These are phyloP conservation scores for Neurospora sp. DNA, from an alignment of 495 filamentous ascomycete genomes.

Conservation along the genomic window DNA sequence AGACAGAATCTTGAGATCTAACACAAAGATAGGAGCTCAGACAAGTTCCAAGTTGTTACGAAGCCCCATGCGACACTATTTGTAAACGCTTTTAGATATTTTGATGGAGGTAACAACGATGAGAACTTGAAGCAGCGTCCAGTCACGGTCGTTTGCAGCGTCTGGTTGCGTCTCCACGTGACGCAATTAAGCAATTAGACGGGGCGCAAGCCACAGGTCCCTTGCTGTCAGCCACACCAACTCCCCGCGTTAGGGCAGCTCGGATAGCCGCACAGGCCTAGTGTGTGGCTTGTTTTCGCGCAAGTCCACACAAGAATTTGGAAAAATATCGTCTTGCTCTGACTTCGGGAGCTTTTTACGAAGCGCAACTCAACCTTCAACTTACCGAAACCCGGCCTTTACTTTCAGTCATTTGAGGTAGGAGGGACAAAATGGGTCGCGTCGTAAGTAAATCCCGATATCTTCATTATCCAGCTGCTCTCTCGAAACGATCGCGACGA, in stretches of 20 bases:
- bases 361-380: conserved; percentile 20
- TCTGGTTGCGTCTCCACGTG: background rate
- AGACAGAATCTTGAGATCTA: background rate
- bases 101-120: background rate
- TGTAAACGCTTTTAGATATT: background rate
- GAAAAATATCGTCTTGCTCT: conserved; percentile 24
- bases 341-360: conserved; percentile 17
- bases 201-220: background rate
- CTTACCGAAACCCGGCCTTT: conserved; percentile 21
- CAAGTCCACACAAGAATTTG: conserved; percentile 30
- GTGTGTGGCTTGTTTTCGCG: conserved; percentile 15
- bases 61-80: background rate
- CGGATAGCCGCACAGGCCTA: conserved; percentile 10
- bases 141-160: background rate
- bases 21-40: background rate
- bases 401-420: conserved; percentile 23
- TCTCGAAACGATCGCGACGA: conserved; percentile 5
- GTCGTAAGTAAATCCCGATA: conserved; percentile 34
- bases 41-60: background rate
- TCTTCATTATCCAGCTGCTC: conserved; percentile 5
- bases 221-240: conserved; percentile 3
- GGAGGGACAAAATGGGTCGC: conserved; percentile 40
- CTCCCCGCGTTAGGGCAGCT: conserved; percentile 26
- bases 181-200: background rate
- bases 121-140: background rate